A percentile compares a stretch with the other conserved stretches of the same genome.
Conservation (phyloP, 768 basidiomycete genomes). For the Mycena venus region DNA sequence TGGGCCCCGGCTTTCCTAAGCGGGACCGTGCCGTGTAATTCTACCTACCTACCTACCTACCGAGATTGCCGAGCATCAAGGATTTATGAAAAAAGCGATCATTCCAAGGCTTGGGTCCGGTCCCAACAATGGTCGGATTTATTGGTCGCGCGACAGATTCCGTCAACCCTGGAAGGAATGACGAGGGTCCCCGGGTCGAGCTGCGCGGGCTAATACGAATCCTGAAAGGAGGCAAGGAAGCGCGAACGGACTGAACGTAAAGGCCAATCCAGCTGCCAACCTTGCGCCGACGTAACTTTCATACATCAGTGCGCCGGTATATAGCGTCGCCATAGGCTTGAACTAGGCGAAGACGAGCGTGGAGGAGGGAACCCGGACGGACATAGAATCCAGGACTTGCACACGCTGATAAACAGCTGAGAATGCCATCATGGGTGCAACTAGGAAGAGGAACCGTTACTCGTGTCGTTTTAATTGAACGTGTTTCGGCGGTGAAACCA, state of each 20-base stretch:
- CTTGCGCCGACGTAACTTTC: background rate
- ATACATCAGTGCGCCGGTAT: background rate
- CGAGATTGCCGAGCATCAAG: background rate
- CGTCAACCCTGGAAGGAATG: background rate
- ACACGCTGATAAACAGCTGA: background rate
- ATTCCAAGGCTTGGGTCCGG: background rate
- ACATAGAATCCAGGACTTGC: background rate
- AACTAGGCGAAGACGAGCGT: background rate
- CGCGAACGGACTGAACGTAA: too few species aligned
- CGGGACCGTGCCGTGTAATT: too few species aligned
- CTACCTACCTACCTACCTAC: too few species aligned
- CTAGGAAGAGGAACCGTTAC: background rate
- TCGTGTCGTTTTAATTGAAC: too few species aligned
- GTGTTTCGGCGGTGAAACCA: too few species aligned
- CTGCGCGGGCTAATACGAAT: too few species aligned
- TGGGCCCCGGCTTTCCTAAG: too few species aligned
- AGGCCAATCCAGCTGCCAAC: background rate
- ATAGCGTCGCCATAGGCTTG: background rate
- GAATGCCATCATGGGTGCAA: background rate
- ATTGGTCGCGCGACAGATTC: background rate
- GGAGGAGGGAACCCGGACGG: background rate
- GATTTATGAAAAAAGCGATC: background rate
- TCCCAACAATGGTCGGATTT: background rate
- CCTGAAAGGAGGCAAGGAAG: background rate
- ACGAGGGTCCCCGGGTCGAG: background rate